Base-by-base conservation (phyloP, 192 early-diverging fungal genomes). In the Coemansia umbellata region DNA sequence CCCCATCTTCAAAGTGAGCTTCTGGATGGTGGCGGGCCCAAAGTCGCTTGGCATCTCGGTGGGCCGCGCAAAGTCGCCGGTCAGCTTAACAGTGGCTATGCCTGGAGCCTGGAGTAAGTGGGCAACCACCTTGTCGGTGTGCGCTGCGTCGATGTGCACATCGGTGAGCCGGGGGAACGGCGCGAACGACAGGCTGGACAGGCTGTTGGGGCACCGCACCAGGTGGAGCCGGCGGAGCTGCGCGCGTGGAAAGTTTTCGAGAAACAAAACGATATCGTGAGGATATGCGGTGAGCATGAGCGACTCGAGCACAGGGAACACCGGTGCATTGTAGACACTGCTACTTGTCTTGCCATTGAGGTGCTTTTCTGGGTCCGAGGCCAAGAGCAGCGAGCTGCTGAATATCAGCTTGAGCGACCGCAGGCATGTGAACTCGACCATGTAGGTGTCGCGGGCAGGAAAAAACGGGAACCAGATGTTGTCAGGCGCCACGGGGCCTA, bases 221-320 rank as follows among this genome's bases (percentile, higher is more conserved):
- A 74, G 27, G 7, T 47, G 35, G 13, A 74, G 55, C 11, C 47
- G 49, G 1, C 27, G 53, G 23, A 74, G 37, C 36, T 57, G 63
- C 19, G 58, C 14, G 9, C 70, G 53, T 15, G 70, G 70, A 36
- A 66, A 74, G 40, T 57, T 66, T 32, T 66, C 70, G 17, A 74
- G 31, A 28, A 74, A 60, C 4, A 47, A 33, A 17, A 42, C 44
- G 18, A 58, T 57, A 27, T 74, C 44, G 31, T 50, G 50, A 8
- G 70, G 63, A 21, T 66, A 74, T 2, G 41, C 54, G 3, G 37
- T 47, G 14, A 74, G 35, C 2, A 10, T 30, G 36, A 74, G 52
- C 0, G 50, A 47, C 13, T 53, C 40, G n/a, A 74, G 51, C 17
- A 27, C 23, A 2, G 71, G 71, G 39, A 74, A 74, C 19, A 54